These are phyloP conservation scores for Auricularia sp. DNA, from an alignment of 768 basidiomycete species.

Conservation along the genomic window DNA sequence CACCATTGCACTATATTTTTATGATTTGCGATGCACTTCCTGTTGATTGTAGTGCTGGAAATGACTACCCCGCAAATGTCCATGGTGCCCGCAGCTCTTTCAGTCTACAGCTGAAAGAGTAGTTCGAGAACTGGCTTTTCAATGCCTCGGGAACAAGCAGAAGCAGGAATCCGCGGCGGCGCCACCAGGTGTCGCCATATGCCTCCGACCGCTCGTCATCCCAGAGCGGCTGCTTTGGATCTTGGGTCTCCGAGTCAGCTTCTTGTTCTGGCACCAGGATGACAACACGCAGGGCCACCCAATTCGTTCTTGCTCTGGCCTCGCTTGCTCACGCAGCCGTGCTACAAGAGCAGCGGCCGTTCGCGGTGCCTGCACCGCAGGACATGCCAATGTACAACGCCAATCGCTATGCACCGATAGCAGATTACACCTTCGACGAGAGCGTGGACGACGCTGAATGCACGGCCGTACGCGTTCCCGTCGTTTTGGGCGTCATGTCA, in stretches of 20 bases:
- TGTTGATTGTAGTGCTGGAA: too few species aligned
- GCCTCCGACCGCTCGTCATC: background rate
- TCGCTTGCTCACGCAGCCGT: background rate
- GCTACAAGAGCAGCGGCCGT: background rate
- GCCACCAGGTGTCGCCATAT: background rate
- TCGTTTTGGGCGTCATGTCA: conserved; percentile 54
- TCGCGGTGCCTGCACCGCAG: background rate
- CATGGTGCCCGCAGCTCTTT: too few species aligned
- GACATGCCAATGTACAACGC: background rate
- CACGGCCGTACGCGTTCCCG: conserved; percentile 25
- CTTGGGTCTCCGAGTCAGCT: too few species aligned
- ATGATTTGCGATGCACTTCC: too few species aligned
- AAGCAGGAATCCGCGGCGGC: too few species aligned
- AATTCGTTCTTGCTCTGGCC: background rate
- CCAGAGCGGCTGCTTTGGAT: background rate
- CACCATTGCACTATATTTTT: too few species aligned
- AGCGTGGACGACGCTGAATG: background rate
- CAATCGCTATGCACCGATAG: background rate
- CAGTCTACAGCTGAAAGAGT: too few species aligned
- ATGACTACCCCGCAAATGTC: too few species aligned
- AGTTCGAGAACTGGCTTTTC: too few species aligned
- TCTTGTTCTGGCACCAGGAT: background rate
- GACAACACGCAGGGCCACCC: background rate
- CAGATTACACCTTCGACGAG: background rate
- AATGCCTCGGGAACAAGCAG: too few species aligned